Percentiles rank a stretch among this genome's conserved stretches.
phyloP scores from a whole-genome alignment of 192 early-diverging fungal genomes.

The Coemansia sp. region DNA sequence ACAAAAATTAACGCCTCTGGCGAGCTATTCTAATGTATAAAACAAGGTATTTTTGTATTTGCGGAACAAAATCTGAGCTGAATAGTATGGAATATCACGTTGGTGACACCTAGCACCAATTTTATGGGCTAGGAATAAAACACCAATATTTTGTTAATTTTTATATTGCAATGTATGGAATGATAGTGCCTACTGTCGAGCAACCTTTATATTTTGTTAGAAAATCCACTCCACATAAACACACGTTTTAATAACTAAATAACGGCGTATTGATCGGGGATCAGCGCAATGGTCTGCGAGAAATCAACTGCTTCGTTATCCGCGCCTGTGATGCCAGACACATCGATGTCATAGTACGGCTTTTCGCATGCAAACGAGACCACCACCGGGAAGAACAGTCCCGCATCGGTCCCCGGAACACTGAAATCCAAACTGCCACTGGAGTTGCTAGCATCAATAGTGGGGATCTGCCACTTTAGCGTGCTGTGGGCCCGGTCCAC shows the following conservation, averaged over 20 bases:
- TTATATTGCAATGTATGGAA: no score
- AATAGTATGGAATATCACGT: neutral
- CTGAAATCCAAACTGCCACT: conserved; percentile 83
- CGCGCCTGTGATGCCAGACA: conserved; percentile 35
- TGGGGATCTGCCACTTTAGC: conserved; percentile 79
- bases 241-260: conserved; percentile 53
- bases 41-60: neutral
- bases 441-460: conserved; percentile 73
- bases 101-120: neutral
- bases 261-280: conserved; percentile 79
- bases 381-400: conserved; percentile 32
- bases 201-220: no score
- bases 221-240: no score
- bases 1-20: no score
- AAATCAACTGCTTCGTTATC: conserved; percentile 58
- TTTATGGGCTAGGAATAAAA: conserved; percentile 5
- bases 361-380: conserved; percentile 73
- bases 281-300: conserved; percentile 69
- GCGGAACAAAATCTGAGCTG: neutral
- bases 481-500: conserved; percentile 68
- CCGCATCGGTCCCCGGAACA: conserved; percentile 72
- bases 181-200: no score
- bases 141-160: no score
- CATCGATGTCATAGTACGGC: conserved; percentile 77
- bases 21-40: neutral